Base-by-base conservation (phyloP, 2,329 filamentous ascomycete species). In the Ilyonectria destructans region DNA sequence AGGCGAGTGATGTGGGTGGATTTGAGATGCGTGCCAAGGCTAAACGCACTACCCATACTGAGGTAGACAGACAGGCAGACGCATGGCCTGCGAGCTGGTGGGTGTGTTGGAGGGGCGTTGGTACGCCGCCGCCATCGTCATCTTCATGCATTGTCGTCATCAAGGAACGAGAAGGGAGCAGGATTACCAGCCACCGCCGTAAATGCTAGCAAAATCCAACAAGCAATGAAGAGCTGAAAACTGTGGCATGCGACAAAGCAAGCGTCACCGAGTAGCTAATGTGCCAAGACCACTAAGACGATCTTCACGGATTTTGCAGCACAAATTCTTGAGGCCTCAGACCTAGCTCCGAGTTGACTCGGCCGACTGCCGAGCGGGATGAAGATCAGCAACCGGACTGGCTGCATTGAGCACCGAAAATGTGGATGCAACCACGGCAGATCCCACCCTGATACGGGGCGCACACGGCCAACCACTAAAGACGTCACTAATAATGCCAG, bases 381-480 rank as follows among this genome's bases (percentile, higher is more conserved):
- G 68, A 74, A 65, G 73, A 74, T 74, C 69, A 65, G 65, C 71
- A 67, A 23, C 29, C 60, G 48, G 52, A 58, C 37, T 58, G 67
- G 45, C 43, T 45, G 23, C 45, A 65, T 49, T 31, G 52, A 56
- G 19, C 43, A 21, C 56, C 60, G 63, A 58, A 58, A 33, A 33
- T 26, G 35, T 56, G 48, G 54, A 29, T 66, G 62, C 67, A 59
- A 48, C 37, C 35, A 57, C 62, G 45, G 63, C 60, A 65, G 33
- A 48, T 46, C 23, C 23, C 35, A 15, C 37, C 45, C 15, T 37
- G 40, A 51, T 49, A 65, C 56, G 46, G 31, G 56, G 56, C 62
- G 37, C 12, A 23, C 40, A 55, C 37, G 31, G 29, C 26, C 15
- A 40, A 40, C 40, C 19, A 46, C 23, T 23, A 33, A 31, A 43